Evolutionary conservation across 306 rosid genomes (phyloP).

Genomic region (Glycine soja): DNA sequence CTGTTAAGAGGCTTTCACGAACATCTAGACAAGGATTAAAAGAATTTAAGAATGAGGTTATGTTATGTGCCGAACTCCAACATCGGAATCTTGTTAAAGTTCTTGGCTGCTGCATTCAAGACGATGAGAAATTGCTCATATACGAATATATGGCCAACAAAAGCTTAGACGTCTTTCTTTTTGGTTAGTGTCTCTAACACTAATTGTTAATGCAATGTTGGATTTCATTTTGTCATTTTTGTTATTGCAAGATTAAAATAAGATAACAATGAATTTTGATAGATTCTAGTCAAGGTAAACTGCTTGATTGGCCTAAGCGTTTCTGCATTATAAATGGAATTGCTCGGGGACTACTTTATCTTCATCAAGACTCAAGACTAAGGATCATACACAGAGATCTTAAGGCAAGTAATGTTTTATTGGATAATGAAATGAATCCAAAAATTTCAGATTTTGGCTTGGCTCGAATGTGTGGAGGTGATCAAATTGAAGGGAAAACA

Average conservation of each 20-base stretch:
- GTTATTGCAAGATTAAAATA: neutral
- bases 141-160: conserved; percentile 16
- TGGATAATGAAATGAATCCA: conserved; percentile 16
- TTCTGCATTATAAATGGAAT: neutral
- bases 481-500: neutral
- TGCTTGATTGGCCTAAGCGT: neutral
- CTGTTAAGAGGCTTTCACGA: conserved; percentile 43
- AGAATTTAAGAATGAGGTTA: conserved; percentile 21
- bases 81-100: conserved; percentile 21
- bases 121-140: neutral
- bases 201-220: neutral
- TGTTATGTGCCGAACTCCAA: conserved; percentile 5
- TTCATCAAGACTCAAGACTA: conserved; percentile 34
- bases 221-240: neutral
- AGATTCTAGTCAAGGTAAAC: neutral
- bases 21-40: conserved; percentile 32
- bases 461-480: neutral
- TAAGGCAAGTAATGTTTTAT: conserved; percentile 16
- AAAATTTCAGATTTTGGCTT: conserved; percentile 22
- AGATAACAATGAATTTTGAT: neutral
- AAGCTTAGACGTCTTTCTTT: conserved; percentile 17
- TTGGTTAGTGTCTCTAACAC: neutral
- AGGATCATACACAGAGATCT: conserved; percentile 31
- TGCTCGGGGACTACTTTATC: conserved; percentile 8
- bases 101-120: conserved; percentile 22